phyloP scores from a whole-genome alignment of 805 yeast species.

The Limtongia smithiae region DNA sequence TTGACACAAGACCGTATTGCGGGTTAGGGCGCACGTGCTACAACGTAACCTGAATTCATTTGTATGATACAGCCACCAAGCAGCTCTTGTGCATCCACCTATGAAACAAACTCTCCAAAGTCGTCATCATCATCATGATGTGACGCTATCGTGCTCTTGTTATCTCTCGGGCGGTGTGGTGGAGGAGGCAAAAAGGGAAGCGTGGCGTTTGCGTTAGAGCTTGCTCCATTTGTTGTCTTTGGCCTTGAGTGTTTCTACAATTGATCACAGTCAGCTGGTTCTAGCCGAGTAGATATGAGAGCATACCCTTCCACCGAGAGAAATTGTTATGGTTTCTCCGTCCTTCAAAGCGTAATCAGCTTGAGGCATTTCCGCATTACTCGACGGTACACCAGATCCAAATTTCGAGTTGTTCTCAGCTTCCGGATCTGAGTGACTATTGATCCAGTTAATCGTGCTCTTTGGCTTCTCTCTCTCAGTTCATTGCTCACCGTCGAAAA shows the following conservation, averaged over 20 bases:
- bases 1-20: too few relatives aligned
- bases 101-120: constrained; percentile 17
- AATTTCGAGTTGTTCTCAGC: not conserved
- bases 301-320: constrained; percentile 20
- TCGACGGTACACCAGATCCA: too few relatives aligned
- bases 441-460: not conserved
- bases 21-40: too few relatives aligned
- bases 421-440: constrained; percentile 7
- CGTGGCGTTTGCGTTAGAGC: too few relatives aligned
- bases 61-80: too few relatives aligned
- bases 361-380: not conserved
- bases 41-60: too few relatives aligned
- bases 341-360: constrained; percentile 33
- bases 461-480: not conserved
- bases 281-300: too few relatives aligned
- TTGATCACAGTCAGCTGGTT: not conserved
- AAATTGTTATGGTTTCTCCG: constrained; percentile 32
- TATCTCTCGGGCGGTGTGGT: constrained; percentile 21
- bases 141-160: too few relatives aligned
- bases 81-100: too few relatives aligned
- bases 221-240: not conserved
- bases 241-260: not conserved
- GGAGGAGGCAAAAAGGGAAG: constrained; percentile 33
- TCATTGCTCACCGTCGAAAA: constrained; percentile 31
- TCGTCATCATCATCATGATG: constrained; percentile 7